A percentile compares a stretch with the other conserved stretches of the same genome.
phyloP scores from a whole-genome alignment of 352 stramenopile genomes.

The Pythium grandisporangium region DNA sequence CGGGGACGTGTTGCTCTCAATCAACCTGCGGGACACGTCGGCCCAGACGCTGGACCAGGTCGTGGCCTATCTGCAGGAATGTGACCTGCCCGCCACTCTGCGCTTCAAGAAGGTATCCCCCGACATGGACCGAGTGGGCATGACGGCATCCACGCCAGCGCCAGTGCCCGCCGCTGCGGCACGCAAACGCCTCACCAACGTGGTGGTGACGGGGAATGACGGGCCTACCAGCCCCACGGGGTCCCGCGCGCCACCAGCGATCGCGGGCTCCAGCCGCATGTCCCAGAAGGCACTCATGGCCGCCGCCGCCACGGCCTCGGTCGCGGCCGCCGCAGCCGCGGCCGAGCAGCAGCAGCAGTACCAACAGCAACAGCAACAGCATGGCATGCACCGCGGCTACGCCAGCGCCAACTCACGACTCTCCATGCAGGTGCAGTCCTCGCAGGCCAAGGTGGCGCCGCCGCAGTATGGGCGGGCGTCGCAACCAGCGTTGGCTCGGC shows the following conservation, averaged over 20 bases:
- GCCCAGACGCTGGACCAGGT: slow-evolving; percentile 75
- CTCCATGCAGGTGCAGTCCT: slow-evolving; percentile 12
- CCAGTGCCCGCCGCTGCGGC: slow-evolving; percentile 25
- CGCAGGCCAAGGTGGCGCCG: no score
- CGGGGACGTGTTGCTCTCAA: slow-evolving; percentile 71
- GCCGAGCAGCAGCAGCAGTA: no score
- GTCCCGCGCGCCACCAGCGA: slow-evolving; percentile 7
- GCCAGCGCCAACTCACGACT: slow-evolving; percentile 8
- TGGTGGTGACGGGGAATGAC: slow-evolving; percentile 58
- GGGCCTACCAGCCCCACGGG: slow-evolving; percentile 49
- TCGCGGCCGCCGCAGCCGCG: no score
- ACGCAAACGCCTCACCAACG: slow-evolving; percentile 51
- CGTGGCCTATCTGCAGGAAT: slow-evolving; percentile 75
- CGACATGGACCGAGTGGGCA: slow-evolving; percentile 27
- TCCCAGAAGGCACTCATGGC: slow-evolving; percentile 5
- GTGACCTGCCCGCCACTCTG: slow-evolving; percentile 74
- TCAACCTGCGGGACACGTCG: slow-evolving; percentile 78
- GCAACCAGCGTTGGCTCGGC: no score
- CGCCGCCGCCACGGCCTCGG: no score
- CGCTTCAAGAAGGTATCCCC: slow-evolving; percentile 81
- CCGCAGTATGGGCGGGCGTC: no score
- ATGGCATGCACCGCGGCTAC: neutral
- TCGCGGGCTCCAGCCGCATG: neutral
- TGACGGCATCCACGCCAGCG: no score
- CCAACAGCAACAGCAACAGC: slow-evolving; percentile 1